Base-by-base conservation (phyloP, 352 stramenopile species). In the Globisporangium irregulare region DNA sequence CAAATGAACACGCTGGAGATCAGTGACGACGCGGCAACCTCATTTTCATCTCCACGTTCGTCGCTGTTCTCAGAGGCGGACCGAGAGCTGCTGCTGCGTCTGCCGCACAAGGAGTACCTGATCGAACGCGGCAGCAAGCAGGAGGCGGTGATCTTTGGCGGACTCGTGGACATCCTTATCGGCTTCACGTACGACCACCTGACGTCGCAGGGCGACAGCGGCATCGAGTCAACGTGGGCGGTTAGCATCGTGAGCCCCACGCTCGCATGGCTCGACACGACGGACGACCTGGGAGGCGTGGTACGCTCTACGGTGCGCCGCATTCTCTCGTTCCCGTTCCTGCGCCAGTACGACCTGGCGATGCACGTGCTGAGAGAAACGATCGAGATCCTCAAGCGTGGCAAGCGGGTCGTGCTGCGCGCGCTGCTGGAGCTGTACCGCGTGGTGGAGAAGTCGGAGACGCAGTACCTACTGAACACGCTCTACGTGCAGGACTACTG, bases 201-300 rank as follows among this genome's bases (percentile, higher is more conserved):
- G 34, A 97, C 90, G 14, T 99, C 93, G 1, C 86, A 98, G 64
- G 97, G 96, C 41, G 98, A 99, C 70, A 89, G 92, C 59, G 97
- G 86, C 9, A 89, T 99, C 6, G 98, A 99, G 80, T 99, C 96
- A 7, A 91, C 95, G 14, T 99, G 97, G 97, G 99, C 97, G 15
- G 89, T 98, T 10, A 96, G 93, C 53, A 98, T 95, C 70, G 72
- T 99, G 25, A 99, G 94, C 62, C 82, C 94, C 27, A 96, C 92
- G 6, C 71, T 99, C 6, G 93, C 87, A 59, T 99, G 97, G 94
- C 76, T 99, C 41, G 94, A 99, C 74, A 78, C 81, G 46, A 84
- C 70, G 24, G 68, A 66, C 1, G 80, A 97, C 56, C 64, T 94
- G 22, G 67, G 66, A 6, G 74, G 79, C 6, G 78, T 98, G 18